Conservation (phyloP, 345 rosid species). For the Barbarea vulgaris region DNA sequence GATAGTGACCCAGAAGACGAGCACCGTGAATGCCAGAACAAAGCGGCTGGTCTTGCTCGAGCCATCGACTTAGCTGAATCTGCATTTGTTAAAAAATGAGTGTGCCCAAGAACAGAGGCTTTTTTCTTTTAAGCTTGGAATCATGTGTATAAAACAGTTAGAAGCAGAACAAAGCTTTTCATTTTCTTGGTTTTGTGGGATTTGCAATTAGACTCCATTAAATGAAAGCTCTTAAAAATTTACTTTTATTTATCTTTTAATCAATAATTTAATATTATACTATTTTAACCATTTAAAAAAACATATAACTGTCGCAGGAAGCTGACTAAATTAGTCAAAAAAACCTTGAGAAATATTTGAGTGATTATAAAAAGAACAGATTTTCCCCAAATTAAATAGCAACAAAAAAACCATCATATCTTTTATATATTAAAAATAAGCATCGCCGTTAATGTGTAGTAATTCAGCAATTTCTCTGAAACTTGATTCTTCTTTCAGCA, state of each 20-base stretch:
- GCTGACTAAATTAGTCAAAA: no score
- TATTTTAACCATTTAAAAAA: no score
- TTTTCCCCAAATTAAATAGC: no score
- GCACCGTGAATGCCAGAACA: slow-evolving; percentile 74
- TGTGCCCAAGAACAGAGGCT: not conserved
- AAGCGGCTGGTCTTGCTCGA: slow-evolving; percentile 81
- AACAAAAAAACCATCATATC: no score
- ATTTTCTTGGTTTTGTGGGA: not conserved
- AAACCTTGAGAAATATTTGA: no score
- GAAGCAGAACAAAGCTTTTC: slow-evolving; percentile 1
- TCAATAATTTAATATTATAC: no score
- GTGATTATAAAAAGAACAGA: no score
- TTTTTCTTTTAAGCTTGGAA: not conserved
- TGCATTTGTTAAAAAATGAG: slow-evolving; percentile 52
- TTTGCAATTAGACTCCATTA: slow-evolving; percentile 16
- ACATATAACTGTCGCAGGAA: no score
- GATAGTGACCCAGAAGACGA: slow-evolving; percentile 80
- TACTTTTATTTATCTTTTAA: no score
- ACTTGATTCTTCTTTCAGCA: slow-evolving; percentile 62
- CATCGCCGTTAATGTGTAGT: no score
- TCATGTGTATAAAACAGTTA: slow-evolving; percentile 31
- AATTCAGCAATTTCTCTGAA: slow-evolving; percentile 48
- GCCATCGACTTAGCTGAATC: slow-evolving; percentile 90
- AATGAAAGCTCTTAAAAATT: slow-evolving; percentile 23
- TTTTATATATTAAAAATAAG: no score